phyloP scores from a whole-genome alignment of 2,329 filamentous ascomycete species.

The Incumbomyces delicatus region DNA sequence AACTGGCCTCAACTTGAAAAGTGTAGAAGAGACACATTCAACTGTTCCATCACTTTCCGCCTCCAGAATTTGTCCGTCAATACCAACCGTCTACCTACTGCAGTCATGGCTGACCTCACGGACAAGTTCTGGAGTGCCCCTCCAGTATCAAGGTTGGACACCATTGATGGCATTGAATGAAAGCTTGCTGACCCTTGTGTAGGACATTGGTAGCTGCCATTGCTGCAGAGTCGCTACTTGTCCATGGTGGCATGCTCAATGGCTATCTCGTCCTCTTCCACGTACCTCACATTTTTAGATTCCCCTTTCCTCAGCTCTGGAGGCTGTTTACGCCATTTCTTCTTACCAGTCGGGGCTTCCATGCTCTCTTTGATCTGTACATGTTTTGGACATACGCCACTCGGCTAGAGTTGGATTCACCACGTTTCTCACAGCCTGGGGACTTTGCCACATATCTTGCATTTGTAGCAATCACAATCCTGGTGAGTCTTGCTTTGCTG shows the following conservation, averaged over 20 bases:
- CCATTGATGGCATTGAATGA: constrained; percentile 18
- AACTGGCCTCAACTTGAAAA: background rate
- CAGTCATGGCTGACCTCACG: constrained; percentile 29
- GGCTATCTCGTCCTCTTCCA: constrained; percentile 37
- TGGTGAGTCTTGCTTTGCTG: constrained; percentile 55
- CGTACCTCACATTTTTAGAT: constrained; percentile 43
- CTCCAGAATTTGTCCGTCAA: constrained; percentile 5
- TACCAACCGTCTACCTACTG: background rate
- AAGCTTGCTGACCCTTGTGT: constrained; percentile 36
- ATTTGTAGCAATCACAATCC: constrained; percentile 60
- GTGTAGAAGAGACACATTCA: background rate
- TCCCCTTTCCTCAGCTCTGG: constrained; percentile 51
- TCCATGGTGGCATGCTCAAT: constrained; percentile 49
- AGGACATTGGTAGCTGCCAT: constrained; percentile 60
- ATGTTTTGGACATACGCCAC: constrained; percentile 71
- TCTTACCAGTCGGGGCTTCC: constrained; percentile 45
- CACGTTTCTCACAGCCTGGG: constrained; percentile 64
- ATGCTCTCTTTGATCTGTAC: constrained; percentile 64
- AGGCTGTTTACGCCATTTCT: constrained; percentile 49
- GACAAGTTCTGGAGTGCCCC: constrained; percentile 57
- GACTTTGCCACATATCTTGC: constrained; percentile 72
- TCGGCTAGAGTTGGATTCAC: constrained; percentile 60
- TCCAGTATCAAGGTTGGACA: constrained; percentile 54
- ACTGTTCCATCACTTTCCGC: background rate
- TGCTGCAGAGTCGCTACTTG: constrained; percentile 52